Percentiles rank a stretch among this genome's conserved stretches.
phyloP scores from a whole-genome alignment of 2,329 filamentous ascomycete genomes.

The Tolypocladium sp. region DNA sequence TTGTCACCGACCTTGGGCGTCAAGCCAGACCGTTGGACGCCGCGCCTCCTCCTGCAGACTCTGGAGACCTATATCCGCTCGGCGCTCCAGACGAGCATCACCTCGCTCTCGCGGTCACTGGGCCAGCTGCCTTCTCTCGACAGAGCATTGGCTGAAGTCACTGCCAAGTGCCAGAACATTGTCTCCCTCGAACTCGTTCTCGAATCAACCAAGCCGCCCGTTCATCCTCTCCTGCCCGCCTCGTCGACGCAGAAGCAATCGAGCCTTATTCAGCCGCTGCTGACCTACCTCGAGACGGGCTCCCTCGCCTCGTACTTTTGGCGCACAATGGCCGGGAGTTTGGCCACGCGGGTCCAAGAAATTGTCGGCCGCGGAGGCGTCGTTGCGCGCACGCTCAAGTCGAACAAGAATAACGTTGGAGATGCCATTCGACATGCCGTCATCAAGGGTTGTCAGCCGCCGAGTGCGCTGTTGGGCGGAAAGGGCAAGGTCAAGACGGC shows the following conservation, averaged over 20 bases:
- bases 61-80: slow-evolving; percentile 78
- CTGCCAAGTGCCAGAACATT: slow-evolving; percentile 79
- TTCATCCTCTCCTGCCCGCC: slow-evolving; percentile 53
- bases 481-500: slow-evolving; percentile 38
- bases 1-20: slow-evolving; percentile 58
- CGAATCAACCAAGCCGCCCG: slow-evolving; percentile 54
- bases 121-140: slow-evolving; percentile 76
- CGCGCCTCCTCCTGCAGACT: slow-evolving; percentile 63
- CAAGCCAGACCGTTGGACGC: slow-evolving; percentile 48
- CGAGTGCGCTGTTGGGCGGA: slow-evolving; percentile 38
- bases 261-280: slow-evolving; percentile 61
- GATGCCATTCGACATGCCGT: slow-evolving; percentile 80
- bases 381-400: slow-evolving; percentile 68
- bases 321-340: slow-evolving; percentile 72
- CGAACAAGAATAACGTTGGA: slow-evolving; percentile 64
- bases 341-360: slow-evolving; percentile 73
- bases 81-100: slow-evolving; percentile 68
- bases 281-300: slow-evolving; percentile 74
- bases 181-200: slow-evolving; percentile 79
- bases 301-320: slow-evolving; percentile 89
- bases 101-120: slow-evolving; percentile 65
- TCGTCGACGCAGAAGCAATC: slow-evolving; percentile 25
- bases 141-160: slow-evolving; percentile 71
- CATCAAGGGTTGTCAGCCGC: slow-evolving; percentile 62
- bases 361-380: slow-evolving; percentile 76